Evolutionary conservation across 192 early-diverging fungal genomes (phyloP), one percentile per base, ranked within the genome.

Genomic region (Martensiomyces pterosporus): DNA sequence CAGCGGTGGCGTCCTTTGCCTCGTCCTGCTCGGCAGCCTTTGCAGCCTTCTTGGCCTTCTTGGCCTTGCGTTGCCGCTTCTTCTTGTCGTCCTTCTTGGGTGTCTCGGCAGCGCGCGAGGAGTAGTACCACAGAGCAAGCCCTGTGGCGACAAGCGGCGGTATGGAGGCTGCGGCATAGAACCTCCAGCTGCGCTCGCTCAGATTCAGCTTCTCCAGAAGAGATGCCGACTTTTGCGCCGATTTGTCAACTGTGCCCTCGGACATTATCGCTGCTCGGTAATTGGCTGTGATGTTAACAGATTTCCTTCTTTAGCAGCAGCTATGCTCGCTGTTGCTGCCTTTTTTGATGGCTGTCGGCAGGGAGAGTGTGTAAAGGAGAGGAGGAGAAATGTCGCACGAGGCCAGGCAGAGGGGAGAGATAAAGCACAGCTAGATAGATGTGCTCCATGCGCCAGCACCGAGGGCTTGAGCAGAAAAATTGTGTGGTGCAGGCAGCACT

Each of bases 81-180:
- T 66, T 67, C 54, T 67, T 63, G 21, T 58, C 58, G 38, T 65
- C 52, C 43, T 60, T 66, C 44, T 53, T 58, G 12, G 38, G 22
- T 1, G 49, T 7, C 32, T 52, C 56, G 16, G 37, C 23, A 23
- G 44, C 22, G 29, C 62, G 56, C 40, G 69, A 64, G 16, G 78
- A 73, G 39, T 82, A 70, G 63, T 82, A 87, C 64, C 87, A 89
- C 23, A 82, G 45, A 35, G 82, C 80, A 27, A 83, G 66, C 27
- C 84, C 81, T 2, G 80, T 83, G 4, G 76, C 57, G 16, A 80
- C 60, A 19, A 77, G 47, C 16, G 81, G 82, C 37, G 82, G 75
- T 29, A 77, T 78, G 42, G 79, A 67, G 12, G 82, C 66, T 14
- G 82, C 81, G 12, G 81, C 75, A 42, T 82, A 87, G 46, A 89